Percentiles rank a stretch among this genome's conserved stretches.
Conservation (phyloP, 2,329 filamentous ascomycete species). For the Fonsecaea erecta region DNA sequence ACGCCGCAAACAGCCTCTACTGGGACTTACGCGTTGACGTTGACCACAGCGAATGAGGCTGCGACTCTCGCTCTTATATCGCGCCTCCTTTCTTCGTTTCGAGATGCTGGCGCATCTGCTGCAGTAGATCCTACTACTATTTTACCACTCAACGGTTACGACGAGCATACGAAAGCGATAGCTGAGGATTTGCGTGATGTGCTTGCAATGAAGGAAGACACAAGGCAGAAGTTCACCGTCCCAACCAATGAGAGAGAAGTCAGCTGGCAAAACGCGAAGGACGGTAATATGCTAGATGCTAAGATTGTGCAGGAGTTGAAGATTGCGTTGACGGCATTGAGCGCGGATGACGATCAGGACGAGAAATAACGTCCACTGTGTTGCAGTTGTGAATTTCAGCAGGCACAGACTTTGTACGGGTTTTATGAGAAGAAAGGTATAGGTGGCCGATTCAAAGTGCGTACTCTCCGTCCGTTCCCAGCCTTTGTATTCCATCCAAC, state of each 20-base stretch:
- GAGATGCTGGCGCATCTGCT: conserved; percentile 65
- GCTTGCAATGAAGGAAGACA: conserved; percentile 47
- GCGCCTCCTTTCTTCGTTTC: conserved; percentile 70
- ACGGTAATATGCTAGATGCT: conserved; percentile 68
- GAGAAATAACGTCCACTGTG: conserved; percentile 25
- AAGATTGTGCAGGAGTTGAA: conserved; percentile 73
- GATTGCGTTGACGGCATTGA: conserved; percentile 54
- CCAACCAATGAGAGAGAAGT: conserved; percentile 74
- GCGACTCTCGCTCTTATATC: conserved; percentile 72
- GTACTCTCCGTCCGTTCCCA: neutral
- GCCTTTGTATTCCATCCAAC: neutral
- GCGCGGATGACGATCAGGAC: conserved; percentile 42
- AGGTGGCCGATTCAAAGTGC: neutral
- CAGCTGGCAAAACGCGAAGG: conserved; percentile 58
- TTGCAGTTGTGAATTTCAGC: neutral
- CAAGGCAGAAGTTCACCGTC: conserved; percentile 68
- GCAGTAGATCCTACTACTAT: conserved; percentile 67
- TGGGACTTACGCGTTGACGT: conserved; percentile 47
- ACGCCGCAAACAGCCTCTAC: conserved; percentile 47
- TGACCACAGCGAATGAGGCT: conserved; percentile 32
- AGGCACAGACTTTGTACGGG: neutral
- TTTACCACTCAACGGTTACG: conserved; percentile 58
- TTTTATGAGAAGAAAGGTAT: neutral
- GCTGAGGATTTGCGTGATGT: conserved; percentile 76
- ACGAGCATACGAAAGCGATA: conserved; percentile 72